A percentile compares a stretch with the other conserved stretches of the same genome.
These are phyloP conservation scores for Pythium brassicae DNA, from an alignment of 352 stramenopile species.

Conservation along the genomic window DNA sequence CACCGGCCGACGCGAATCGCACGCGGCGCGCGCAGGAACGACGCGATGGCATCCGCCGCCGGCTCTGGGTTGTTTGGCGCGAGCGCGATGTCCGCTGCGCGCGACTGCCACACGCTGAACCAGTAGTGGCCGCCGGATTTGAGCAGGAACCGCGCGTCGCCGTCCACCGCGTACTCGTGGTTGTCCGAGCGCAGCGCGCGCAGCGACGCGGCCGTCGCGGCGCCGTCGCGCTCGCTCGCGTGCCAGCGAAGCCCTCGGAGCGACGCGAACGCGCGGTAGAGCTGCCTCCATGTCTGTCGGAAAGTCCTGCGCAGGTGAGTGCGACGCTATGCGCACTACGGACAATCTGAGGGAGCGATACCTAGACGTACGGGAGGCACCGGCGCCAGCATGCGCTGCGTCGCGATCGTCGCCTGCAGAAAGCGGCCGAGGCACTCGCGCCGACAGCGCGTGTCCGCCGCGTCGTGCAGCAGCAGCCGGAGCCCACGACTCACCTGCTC, in stretches of 20 bases:
- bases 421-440: conserved; percentile 57
- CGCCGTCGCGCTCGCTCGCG: conserved; percentile 30
- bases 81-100: conserved; percentile 20
- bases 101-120: conserved; percentile 60
- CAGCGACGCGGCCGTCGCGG: conserved; percentile 47
- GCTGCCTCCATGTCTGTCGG: conserved; percentile 40
- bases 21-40: conserved; percentile 32
- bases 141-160: conserved; percentile 32
- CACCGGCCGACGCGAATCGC: conserved; percentile 48
- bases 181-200: conserved; percentile 63
- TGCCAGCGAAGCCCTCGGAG: conserved; percentile 39
- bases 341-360: not conserved
- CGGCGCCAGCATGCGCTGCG: conserved; percentile 52
- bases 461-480: conserved; percentile 1
- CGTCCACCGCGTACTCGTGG: conserved; percentile 57
- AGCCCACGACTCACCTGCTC: conserved; percentile 21
- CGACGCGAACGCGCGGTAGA: conserved; percentile 51
- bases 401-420: conserved; percentile 56
- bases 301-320: not conserved
- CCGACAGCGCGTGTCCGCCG: conserved; percentile 48
- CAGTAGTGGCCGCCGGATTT: conserved; percentile 71
- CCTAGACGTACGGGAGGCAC: conserved; percentile 28
- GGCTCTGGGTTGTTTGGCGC: not conserved
- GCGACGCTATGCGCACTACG: not conserved
- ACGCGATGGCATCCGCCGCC: not conserved